Conservation (phyloP, 2,329 filamentous ascomycete genomes). For the Truncatella angustata region DNA sequence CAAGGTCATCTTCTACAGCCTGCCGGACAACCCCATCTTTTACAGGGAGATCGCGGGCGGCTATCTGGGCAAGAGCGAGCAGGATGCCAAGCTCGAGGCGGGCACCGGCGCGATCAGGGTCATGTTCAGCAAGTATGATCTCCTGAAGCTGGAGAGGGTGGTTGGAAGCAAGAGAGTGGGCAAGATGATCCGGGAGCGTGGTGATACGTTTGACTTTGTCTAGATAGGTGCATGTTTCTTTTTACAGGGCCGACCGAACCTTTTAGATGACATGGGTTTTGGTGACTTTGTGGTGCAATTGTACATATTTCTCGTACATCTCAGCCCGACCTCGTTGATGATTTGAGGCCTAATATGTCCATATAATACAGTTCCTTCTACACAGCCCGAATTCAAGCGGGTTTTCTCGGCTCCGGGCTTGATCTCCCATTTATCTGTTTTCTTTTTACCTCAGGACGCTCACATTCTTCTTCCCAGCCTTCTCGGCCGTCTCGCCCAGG, state of each 20-base stretch:
- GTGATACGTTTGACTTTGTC: slow-evolving; percentile 94
- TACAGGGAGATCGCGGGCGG: slow-evolving; percentile 74
- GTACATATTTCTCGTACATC: slow-evolving; percentile 12
- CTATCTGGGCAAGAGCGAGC: slow-evolving; percentile 61
- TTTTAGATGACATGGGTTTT: too few species aligned
- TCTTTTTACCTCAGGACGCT: slow-evolving; percentile 1
- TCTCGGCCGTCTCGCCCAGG: background rate
- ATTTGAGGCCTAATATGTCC: background rate
- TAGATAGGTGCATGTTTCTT: slow-evolving; percentile 38
- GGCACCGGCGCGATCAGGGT: slow-evolving; percentile 59
- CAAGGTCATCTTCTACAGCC: slow-evolving; percentile 81
- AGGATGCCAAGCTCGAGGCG: slow-evolving; percentile 52
- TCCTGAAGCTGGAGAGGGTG: slow-evolving; percentile 82
- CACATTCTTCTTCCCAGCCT: slow-evolving; percentile 8
- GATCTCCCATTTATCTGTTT: background rate
- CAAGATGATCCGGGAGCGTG: slow-evolving; percentile 79
- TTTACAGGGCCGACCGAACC: too few species aligned
- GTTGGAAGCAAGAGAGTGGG: slow-evolving; percentile 78
- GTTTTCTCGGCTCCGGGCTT: too few species aligned
- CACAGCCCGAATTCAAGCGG: too few species aligned
- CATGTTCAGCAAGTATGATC: slow-evolving; percentile 87
- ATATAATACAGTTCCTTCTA: slow-evolving; percentile 11
- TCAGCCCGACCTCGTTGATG: background rate
- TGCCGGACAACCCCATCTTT: slow-evolving; percentile 85
- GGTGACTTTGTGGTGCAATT: background rate